A percentile compares a stretch with the other conserved stretches of the same genome.
phyloP scores from a whole-genome alignment of 2,329 filamentous ascomycete species.

The Fusarium euwallaceae region DNA sequence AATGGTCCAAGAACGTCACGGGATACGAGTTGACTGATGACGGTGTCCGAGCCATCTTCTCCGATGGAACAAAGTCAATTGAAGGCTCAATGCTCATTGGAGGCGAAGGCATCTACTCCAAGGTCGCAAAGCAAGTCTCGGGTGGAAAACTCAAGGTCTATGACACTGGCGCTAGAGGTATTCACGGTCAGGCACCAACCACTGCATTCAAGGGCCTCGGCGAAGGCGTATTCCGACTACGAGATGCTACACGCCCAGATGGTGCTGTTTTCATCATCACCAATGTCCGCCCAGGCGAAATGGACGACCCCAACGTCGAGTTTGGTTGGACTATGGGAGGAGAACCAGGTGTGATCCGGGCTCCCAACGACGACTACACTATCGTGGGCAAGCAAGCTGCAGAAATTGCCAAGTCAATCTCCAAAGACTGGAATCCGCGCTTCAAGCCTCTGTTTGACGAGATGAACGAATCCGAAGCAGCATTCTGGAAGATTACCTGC shows the following conservation, averaged over 20 bases:
- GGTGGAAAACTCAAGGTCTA: conserved; percentile 70
- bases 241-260: conserved; percentile 60
- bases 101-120: conserved; percentile 73
- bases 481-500: conserved; percentile 77
- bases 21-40: conserved; percentile 68
- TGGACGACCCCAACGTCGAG: conserved; percentile 67
- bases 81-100: conserved; percentile 72
- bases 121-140: conserved; percentile 71
- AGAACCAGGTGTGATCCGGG: conserved; percentile 67
- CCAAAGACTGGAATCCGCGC: conserved; percentile 67
- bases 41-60: conserved; percentile 70
- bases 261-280: conserved; percentile 70
- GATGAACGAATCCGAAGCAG: conserved; percentile 68
- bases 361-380: conserved; percentile 71
- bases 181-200: conserved; percentile 74
- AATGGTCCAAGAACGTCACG: conserved; percentile 68
- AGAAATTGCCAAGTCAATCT: conserved; percentile 67
- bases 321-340: conserved; percentile 76
- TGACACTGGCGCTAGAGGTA: conserved; percentile 73
- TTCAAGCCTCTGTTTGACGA: conserved; percentile 70
- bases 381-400: conserved; percentile 70
- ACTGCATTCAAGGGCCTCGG: conserved; percentile 72
- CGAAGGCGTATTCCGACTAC: conserved; percentile 72
- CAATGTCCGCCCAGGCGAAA: conserved; percentile 71
- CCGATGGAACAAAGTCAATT: conserved; percentile 69